These are phyloP conservation scores for Musa itinerans DNA, from an alignment of 176 grass and related monocot genomes.

Conservation along the genomic window DNA sequence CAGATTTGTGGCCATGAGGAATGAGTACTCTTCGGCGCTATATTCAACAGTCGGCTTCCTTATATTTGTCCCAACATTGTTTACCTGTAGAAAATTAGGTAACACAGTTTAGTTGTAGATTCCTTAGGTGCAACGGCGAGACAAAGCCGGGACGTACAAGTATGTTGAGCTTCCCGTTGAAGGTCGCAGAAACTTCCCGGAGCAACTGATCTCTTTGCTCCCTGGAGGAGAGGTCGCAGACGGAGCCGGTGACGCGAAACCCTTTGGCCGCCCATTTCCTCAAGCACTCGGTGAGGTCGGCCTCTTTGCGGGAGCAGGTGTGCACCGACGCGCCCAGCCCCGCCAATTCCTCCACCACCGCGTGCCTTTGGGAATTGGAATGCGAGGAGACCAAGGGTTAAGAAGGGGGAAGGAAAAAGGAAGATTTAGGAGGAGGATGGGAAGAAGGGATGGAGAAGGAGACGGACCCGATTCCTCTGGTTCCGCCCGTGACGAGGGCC, in stretches of 20 bases:
- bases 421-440: background rate
- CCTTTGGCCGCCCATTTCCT: conserved; percentile 40
- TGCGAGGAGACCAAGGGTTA: background rate
- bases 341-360: conserved; percentile 53
- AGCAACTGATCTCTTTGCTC: conserved; percentile 39
- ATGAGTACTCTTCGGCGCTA: conserved; percentile 55
- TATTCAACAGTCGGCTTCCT: conserved; percentile 48
- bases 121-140: background rate
- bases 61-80: conserved; percentile 77
- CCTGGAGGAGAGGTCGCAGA: conserved; percentile 41
- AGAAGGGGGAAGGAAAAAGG: background rate
- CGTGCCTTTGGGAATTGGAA: conserved; percentile 13
- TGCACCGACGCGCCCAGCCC: conserved; percentile 43
- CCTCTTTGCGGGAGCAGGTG: conserved; percentile 49
- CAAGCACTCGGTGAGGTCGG: conserved; percentile 33
- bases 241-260: conserved; percentile 42
- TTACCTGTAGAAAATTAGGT: conserved; percentile 42
- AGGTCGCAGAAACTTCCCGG: conserved; percentile 23
- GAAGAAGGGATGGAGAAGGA: background rate
- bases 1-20: conserved; percentile 70
- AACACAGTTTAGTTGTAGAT: background rate
- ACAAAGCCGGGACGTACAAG: conserved; percentile 21
- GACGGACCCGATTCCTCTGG: conserved; percentile 63
- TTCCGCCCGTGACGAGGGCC: conserved; percentile 69
- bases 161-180: conserved; percentile 48